These are phyloP conservation scores for Hydnomerulius pinastri DNA, from an alignment of 768 basidiomycete species.

Conservation along the genomic window DNA sequence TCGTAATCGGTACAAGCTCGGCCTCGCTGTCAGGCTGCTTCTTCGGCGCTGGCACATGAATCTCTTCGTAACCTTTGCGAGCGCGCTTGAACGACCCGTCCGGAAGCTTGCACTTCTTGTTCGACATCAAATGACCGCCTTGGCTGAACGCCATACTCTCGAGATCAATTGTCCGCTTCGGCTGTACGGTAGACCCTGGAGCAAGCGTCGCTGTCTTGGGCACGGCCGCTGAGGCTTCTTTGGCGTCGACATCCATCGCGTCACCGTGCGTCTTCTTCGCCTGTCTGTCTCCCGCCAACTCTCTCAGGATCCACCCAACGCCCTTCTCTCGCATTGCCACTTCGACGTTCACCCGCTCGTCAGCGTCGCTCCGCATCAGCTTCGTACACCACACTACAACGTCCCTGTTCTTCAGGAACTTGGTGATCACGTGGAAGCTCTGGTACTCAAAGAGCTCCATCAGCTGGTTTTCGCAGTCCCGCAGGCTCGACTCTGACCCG, in stretches of 20 bases:
- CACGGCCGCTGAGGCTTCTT: slow-evolving; percentile 44
- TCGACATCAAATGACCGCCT: slow-evolving; percentile 96
- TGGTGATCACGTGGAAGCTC: slow-evolving; percentile 86
- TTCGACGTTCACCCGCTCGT: slow-evolving; percentile 90
- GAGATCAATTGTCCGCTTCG: slow-evolving; percentile 83
- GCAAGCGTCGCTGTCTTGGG: slow-evolving; percentile 86
- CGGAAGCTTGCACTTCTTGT: slow-evolving; percentile 97
- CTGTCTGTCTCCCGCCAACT: slow-evolving; percentile 81
- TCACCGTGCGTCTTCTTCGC: slow-evolving; percentile 51
- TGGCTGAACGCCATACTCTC: slow-evolving; percentile 96
- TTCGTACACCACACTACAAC: slow-evolving; percentile 98
- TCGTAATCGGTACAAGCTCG: slow-evolving; percentile 70
- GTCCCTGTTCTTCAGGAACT: slow-evolving; percentile 93
- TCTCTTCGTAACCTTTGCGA: slow-evolving; percentile 97
- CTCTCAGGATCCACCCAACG: slow-evolving; percentile 92
- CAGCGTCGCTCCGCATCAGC: slow-evolving; percentile 83
- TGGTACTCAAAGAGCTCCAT: slow-evolving; percentile 97
- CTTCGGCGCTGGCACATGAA: slow-evolving; percentile 94
- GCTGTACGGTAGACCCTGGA: slow-evolving; percentile 85
- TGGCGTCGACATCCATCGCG: slow-evolving; percentile 81
- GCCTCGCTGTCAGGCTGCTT: slow-evolving; percentile 61
- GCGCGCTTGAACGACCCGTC: slow-evolving; percentile 97
- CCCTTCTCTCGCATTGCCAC: slow-evolving; percentile 99
- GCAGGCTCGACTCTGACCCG: slow-evolving; percentile 80
- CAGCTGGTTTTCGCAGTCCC: slow-evolving; percentile 93